Evolutionary conservation across 176 grass and related monocot genomes (phyloP), one percentile per base, ranked within the genome.

Genomic region (Pontederia paniculata): DNA sequence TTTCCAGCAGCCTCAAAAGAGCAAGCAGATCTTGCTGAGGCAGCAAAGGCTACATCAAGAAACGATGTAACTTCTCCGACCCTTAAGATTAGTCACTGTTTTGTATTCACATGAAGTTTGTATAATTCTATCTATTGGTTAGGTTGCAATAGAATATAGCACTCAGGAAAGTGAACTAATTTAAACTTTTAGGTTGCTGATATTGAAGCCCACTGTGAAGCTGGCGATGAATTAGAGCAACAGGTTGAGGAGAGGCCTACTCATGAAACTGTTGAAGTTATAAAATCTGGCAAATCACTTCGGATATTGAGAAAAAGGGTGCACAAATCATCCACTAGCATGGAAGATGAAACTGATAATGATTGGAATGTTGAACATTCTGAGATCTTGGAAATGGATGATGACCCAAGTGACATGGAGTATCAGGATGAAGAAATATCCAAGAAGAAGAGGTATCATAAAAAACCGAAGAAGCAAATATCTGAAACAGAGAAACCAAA

Each of bases 391-490:
- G 69, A 67, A 53, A 55, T 65, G 51, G 57, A 58, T 37, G 78
- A 75, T 53, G 22, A n/a, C 47, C 66, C 43, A 46, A 74, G 45
- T 58, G 70, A 68, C 58, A 62, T 71, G 13, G 60, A 78, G 44
- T 68, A 78, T 68, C 74, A 28, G 54, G 57, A 48, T 42, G 53
- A 76, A 42, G 64, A 65, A 37, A 28, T 16, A 20, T 15, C 56
- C 43, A 78, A 72, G 54, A 45, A 42, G 57, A 65, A 65, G 62
- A 75, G 74, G 57, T 17, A 43, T 37, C 44, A 8, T 21, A 71
- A 46, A 72, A 82, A 82, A 15, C 60, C 74, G 60, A 87, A 11
- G 67, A 50, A 20, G 11, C 70, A 81, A 63, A 65, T 23, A 17
- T 52, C 70, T 74, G 69, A 81, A 78, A 78, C n/a, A 44, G 45